Base-by-base conservation (phyloP, 140 eudicot genomes). In the Erigeron philadelphicus region DNA sequence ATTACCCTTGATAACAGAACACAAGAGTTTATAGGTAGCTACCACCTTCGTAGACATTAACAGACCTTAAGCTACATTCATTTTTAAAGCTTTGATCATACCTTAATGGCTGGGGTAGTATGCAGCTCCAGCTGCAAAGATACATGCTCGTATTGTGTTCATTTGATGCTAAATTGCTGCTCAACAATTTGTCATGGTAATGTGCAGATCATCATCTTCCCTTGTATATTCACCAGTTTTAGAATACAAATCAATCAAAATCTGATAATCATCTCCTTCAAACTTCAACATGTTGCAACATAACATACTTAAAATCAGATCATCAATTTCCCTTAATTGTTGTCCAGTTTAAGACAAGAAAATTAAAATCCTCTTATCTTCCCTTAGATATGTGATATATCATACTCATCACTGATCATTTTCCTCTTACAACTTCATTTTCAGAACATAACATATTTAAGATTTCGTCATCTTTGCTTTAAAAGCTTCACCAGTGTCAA, bases 21-120 rank as follows among this genome's bases (percentile, higher is more conserved):
- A 19, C 7, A 53, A 69, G 74, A 69, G 53, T 69, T 56, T 55
- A 43, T 55, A 44, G 40, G 64, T 38, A 15, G 52, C 63, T 68
- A 68, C 67, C 9, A 6, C 38, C 60, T 53, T 41, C 62, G 74
- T 75, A 44, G 64, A 61, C 69, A 67, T 57, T 73, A 74, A 69
- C 76, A 74, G 64, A 70, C 68, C 66, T 18, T 12, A 46, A 69
- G 25, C 56, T 19, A 49, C 48, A 21, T 66, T 23, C 54, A 16
- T 69, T 42, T 55, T 48, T 49, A 58, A 38, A 42, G 54, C 12
- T 15, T 56, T 21, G 48, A 47, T 72, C 69, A 53, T 70, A 78
- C 81, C 81, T 82, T 71, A 67, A 65, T 42, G 46, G 43, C 46
- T n/a, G 62, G 46, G 25, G 49, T 62, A 38, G 50, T 41, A 62